Percentiles rank a stretch among this genome's conserved stretches.
Conservation (phyloP, 257 asterid genomes). For the Scutellaria baicalensis region DNA sequence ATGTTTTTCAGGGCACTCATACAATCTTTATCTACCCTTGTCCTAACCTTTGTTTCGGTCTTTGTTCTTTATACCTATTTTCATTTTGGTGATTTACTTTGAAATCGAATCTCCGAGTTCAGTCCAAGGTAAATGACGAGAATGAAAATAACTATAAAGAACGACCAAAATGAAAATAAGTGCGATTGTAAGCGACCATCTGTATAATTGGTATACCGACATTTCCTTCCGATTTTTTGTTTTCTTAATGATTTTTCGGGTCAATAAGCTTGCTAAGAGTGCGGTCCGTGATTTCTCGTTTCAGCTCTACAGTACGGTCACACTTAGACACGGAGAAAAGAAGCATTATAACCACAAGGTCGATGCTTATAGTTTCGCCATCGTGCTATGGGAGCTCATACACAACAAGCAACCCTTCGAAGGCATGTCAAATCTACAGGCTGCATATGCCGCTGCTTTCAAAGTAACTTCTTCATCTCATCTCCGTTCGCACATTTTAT, state of each 20-base stretch:
- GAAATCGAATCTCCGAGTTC: no score
- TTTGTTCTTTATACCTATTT: no score
- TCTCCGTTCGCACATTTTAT: neutral
- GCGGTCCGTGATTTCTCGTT: neutral
- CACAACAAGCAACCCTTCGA: slow-evolving; percentile 78
- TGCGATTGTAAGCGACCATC: no score
- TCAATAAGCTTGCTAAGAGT: slow-evolving; percentile 15
- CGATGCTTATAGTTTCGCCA: slow-evolving; percentile 96
- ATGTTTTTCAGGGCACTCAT: slow-evolving; percentile 13
- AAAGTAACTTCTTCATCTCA: slow-evolving; percentile 42
- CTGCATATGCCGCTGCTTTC: slow-evolving; percentile 98
- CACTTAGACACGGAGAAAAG: slow-evolving; percentile 93
- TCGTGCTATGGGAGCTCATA: slow-evolving; percentile 96
- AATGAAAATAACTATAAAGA: no score
- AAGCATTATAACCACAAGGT: slow-evolving; percentile 97
- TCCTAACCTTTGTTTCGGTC: no score
- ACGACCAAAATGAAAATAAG: no score
- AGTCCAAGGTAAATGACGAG: no score
- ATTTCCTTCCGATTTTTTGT: neutral
- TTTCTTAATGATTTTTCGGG: slow-evolving; percentile 1
- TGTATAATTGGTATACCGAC: no score
- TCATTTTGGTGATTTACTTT: no score
- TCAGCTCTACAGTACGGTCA: slow-evolving; percentile 95
- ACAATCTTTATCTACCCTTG: no score
- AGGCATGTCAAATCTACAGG: slow-evolving; percentile 97